Conservation (phyloP, 306 rosid species). For the Lathyrus sativus region DNA sequence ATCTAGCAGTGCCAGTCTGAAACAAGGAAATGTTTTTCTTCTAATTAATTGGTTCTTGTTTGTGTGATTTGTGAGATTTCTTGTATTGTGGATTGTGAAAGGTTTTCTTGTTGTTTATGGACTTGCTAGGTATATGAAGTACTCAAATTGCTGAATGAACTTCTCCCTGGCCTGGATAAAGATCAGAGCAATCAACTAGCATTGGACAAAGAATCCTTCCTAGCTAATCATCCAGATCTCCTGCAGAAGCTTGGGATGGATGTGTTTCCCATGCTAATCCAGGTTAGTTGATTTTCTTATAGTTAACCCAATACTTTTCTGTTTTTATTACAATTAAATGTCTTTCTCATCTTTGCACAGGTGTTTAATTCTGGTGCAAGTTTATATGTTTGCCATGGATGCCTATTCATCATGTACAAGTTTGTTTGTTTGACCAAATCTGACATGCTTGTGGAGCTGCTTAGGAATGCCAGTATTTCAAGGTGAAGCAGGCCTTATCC, state of each 20-base stretch:
- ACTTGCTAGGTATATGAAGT: slow-evolving; percentile 72
- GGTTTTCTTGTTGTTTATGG: slow-evolving; percentile 27
- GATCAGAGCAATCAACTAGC: slow-evolving; percentile 60
- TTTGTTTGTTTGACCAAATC: slow-evolving; percentile 69
- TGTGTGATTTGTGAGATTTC: slow-evolving; percentile 20
- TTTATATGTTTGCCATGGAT: slow-evolving; percentile 78
- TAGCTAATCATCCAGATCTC: slow-evolving; percentile 58
- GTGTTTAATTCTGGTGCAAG: slow-evolving; percentile 95
- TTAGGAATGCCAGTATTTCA: slow-evolving; percentile 71
- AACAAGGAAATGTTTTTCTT: slow-evolving; percentile 3
- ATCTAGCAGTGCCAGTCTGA: slow-evolving; percentile 17
- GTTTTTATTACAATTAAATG: slow-evolving; percentile 32
- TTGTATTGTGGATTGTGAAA: slow-evolving; percentile 3
- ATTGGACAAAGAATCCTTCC: slow-evolving; percentile 63
- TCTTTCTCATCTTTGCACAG: slow-evolving; percentile 47
- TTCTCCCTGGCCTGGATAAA: slow-evolving; percentile 65
- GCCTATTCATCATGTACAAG: slow-evolving; percentile 81
- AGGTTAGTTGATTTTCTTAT: slow-evolving; percentile 59
- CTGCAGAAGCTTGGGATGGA: slow-evolving; percentile 77
- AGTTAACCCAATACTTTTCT: slow-evolving; percentile 6
- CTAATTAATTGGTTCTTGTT: slow-evolving; percentile 8
- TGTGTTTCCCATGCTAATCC: slow-evolving; percentile 81
- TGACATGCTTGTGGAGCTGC: slow-evolving; percentile 74
- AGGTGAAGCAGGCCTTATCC: slow-evolving; percentile 60
- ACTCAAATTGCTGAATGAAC: slow-evolving; percentile 82